These are phyloP conservation scores for Pharus latifolius DNA, from an alignment of 176 grass and related monocot genomes.

Conservation along the genomic window DNA sequence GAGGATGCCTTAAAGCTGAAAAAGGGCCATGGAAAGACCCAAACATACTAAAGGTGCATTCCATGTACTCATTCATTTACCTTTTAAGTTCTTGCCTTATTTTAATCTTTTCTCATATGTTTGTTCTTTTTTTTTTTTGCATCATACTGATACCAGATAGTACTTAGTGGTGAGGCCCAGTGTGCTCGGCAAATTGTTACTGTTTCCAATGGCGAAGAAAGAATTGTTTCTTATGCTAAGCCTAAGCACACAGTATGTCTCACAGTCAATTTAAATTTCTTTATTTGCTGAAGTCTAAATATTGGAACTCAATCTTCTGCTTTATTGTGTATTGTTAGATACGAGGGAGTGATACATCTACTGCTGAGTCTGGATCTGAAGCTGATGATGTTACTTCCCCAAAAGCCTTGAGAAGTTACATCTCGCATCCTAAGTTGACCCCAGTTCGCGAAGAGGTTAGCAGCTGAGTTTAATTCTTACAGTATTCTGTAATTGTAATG, in stretches of 20 bases:
- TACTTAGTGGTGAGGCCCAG: constrained; percentile 77
- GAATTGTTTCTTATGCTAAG: constrained; percentile 71
- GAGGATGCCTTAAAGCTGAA: constrained; percentile 82
- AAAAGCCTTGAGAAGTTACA: constrained; percentile 50
- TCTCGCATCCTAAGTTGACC: constrained; percentile 71
- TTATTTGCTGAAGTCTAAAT: background rate
- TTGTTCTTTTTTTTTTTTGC: background rate
- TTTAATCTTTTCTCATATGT: background rate
- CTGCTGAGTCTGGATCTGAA: constrained; percentile 91
- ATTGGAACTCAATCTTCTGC: constrained; percentile 1
- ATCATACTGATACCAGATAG: constrained; percentile 52
- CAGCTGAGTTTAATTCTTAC: background rate
- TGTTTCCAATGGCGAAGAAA: constrained; percentile 72
- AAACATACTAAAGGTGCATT: constrained; percentile 64
- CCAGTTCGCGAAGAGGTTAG: constrained; percentile 92
- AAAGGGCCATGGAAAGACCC: constrained; percentile 96
- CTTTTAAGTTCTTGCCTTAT: background rate
- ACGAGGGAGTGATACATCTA: constrained; percentile 82
- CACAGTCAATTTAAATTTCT: background rate
- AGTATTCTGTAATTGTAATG: background rate
- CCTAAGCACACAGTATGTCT: constrained; percentile 31
- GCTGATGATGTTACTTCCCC: constrained; percentile 77
- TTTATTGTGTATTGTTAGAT: constrained; percentile 30
- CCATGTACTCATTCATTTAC: background rate
- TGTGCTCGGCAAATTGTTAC: constrained; percentile 83